Conservation (phyloP, 2,329 filamentous ascomycete species). For the Amphichorda felina region DNA sequence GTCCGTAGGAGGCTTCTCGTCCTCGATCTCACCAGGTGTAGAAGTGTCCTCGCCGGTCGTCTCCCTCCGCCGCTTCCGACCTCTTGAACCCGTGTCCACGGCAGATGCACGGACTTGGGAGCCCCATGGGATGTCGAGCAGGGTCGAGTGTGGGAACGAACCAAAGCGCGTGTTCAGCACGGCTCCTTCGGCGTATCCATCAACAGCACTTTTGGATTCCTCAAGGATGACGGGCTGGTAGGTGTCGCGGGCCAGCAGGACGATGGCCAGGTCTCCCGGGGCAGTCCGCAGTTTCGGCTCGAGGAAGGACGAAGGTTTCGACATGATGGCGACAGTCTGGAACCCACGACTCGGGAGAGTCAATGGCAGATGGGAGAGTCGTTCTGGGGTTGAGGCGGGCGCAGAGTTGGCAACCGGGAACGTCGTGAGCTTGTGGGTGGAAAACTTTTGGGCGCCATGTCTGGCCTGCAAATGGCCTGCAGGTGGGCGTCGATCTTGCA, state of each 20-base stretch:
- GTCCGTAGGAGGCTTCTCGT: constrained; percentile 15
- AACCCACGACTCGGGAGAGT: too few species aligned
- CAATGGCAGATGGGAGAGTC: too few species aligned
- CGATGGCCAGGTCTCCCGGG: constrained; percentile 60
- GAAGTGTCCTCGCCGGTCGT: constrained; percentile 24
- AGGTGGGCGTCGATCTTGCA: too few species aligned
- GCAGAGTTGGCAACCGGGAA: too few species aligned
- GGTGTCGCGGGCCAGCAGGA: constrained; percentile 81
- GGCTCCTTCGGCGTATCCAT: constrained; percentile 64
- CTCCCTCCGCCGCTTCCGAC: constrained; percentile 51
- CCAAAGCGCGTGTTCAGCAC: constrained; percentile 90
- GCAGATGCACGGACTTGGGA: constrained; percentile 82
- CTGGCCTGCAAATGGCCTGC: too few species aligned
- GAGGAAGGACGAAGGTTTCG: constrained; percentile 62
- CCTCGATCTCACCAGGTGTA: constrained; percentile 2
- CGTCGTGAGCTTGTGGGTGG: too few species aligned
- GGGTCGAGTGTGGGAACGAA: constrained; percentile 71
- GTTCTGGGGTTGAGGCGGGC: too few species aligned
- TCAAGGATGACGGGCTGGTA: constrained; percentile 65
- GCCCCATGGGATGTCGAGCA: constrained; percentile 76
- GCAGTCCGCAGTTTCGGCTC: constrained; percentile 52
- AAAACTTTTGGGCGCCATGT: neutral
- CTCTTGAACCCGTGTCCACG: constrained; percentile 85
- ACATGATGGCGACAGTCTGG: constrained; percentile 1
- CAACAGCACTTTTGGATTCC: constrained; percentile 45